These are phyloP conservation scores for Eutrema yunnanense DNA, from an alignment of 345 rosid genomes.

Conservation along the genomic window DNA sequence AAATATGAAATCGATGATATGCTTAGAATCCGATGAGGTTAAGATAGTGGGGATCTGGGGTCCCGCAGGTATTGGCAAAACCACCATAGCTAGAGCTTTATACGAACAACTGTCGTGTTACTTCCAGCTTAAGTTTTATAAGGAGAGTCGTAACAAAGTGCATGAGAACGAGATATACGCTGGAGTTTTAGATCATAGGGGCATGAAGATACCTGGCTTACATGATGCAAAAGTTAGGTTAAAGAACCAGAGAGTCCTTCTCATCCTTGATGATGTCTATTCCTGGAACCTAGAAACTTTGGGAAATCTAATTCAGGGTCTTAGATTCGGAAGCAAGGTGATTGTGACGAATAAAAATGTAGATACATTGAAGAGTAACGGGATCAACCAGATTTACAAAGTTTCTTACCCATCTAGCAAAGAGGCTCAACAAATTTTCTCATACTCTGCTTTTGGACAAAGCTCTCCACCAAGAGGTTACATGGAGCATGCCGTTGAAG, in stretches of 20 bases:
- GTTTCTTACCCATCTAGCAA: not conserved
- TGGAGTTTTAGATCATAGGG: not conserved
- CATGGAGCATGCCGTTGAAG: not conserved
- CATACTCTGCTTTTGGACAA: constrained; percentile 15
- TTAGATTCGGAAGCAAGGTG: constrained; percentile 9
- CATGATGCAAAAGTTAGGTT: not conserved
- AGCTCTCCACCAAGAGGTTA: constrained; percentile 15
- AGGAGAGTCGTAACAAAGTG: not conserved
- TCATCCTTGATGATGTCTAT: constrained; percentile 1
- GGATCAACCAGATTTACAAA: not conserved
- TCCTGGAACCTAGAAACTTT: not conserved
- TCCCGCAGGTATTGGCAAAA: constrained; percentile 8
- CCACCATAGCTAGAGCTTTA: constrained; percentile 8
- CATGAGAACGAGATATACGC: no score
- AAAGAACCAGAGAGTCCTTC: constrained; percentile 5
- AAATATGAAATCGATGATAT: not conserved
- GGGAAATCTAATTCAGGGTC: not conserved
- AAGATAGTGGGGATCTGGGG: constrained; percentile 6
- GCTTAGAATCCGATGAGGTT: not conserved
- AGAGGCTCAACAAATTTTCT: constrained; percentile 2
- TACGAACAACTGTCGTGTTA: not conserved
- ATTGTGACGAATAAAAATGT: not conserved
- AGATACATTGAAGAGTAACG: not conserved
- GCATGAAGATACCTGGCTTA: not conserved
- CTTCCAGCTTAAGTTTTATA: constrained; percentile 3